Evolutionary conservation across 148 eudicot species (phyloP).

Genomic region (Gaultheria prostrata): DNA sequence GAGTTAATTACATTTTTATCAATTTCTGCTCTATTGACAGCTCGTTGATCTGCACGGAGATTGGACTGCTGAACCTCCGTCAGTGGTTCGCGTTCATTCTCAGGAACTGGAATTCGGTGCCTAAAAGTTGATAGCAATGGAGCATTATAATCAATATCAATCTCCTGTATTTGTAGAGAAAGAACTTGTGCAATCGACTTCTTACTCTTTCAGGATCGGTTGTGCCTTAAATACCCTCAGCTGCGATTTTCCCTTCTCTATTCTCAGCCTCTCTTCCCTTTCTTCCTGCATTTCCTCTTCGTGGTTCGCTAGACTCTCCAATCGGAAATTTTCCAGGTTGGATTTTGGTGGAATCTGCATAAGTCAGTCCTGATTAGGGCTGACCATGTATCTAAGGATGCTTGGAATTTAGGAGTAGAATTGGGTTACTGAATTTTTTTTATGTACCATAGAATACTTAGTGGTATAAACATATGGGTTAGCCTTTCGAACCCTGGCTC

Average conservation of each 20-base stretch:
- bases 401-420: not conserved
- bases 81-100: conserved; percentile 73
- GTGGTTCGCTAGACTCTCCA: conserved; percentile 76
- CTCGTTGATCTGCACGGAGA: conserved; percentile 59
- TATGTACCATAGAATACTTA: conserved; percentile 81
- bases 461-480: conserved; percentile 85
- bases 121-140: conserved; percentile 28
- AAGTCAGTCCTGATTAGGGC: not conserved
- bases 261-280: conserved; percentile 69
- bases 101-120: conserved; percentile 78
- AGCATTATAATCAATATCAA: not conserved
- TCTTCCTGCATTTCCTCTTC: conserved; percentile 79
- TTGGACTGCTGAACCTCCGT: conserved; percentile 81
- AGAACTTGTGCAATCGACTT: not conserved
- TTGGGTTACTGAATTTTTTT: not conserved
- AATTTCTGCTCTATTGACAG: conserved; percentile 80
- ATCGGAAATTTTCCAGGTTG: conserved; percentile 73
- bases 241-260: conserved; percentile 72
- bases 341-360: conserved; percentile 87
- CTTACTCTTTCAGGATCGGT: conserved; percentile 76
- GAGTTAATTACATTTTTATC: conserved; percentile 43
- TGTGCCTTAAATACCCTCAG: conserved; percentile 84
- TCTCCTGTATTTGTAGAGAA: not conserved
- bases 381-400: not conserved
- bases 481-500: conserved; percentile 77